phyloP scores from a whole-genome alignment of 352 stramenopile genomes.

The Aphanomyces cochlioides region DNA sequence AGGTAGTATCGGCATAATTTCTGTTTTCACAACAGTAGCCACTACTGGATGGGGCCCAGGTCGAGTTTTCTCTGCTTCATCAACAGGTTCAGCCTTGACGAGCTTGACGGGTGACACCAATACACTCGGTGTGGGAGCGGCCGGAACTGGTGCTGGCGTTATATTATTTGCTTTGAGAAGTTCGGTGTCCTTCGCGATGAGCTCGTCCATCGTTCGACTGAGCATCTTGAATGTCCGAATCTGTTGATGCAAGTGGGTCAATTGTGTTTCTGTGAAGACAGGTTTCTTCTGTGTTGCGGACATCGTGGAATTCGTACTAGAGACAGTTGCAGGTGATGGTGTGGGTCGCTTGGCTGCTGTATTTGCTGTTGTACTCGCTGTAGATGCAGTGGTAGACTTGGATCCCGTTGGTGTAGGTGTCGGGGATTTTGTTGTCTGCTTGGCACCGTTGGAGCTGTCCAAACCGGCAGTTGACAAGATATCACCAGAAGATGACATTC shows the following conservation, averaged over 20 bases:
- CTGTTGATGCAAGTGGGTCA: constrained; percentile 81
- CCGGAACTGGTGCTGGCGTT: neutral
- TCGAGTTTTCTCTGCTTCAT: neutral
- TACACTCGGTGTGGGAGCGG: neutral
- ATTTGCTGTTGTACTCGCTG: neutral
- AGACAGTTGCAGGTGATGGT: constrained; percentile 35
- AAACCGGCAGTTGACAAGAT: neutral
- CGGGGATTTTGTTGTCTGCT: neutral
- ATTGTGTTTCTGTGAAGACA: constrained; percentile 82
- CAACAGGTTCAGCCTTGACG: neutral
- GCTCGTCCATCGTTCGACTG: constrained; percentile 78
- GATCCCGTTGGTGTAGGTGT: constrained; percentile 19
- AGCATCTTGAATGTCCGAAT: constrained; percentile 81
- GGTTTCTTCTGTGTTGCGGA: constrained; percentile 43
- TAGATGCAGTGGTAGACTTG: neutral
- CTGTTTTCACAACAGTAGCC: neutral
- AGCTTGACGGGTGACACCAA: neutral
- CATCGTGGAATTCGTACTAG: neutral
- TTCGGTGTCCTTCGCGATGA: constrained; percentile 34
- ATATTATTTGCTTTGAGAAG: constrained; percentile 19
- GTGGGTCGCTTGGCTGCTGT: neutral
- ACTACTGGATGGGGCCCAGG: neutral
- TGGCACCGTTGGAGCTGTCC: neutral
- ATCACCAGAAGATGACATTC: neutral
- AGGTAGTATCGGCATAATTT: neutral